These are phyloP conservation scores for Trypethelium eluteriae DNA, from an alignment of 495 filamentous ascomycete genomes.

Conservation along the genomic window DNA sequence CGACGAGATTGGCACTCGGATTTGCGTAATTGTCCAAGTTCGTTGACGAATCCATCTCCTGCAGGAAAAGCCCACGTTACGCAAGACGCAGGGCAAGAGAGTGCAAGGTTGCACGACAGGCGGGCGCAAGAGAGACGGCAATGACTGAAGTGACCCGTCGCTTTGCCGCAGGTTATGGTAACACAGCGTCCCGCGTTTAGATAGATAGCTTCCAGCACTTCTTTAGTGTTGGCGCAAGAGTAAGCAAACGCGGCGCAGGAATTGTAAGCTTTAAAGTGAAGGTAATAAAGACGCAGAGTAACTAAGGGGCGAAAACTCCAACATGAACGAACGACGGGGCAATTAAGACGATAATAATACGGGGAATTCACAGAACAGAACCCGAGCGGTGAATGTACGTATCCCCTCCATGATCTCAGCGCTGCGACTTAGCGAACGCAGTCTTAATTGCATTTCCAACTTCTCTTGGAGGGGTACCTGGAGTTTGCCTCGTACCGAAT, in stretches of 20 bases:
- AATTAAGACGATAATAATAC: not conserved
- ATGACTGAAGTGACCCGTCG: not conserved
- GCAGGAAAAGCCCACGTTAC: not conserved
- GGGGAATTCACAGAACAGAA: not conserved
- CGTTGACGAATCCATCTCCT: not conserved
- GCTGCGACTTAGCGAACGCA: not conserved
- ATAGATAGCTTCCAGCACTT: no score
- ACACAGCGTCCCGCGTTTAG: not conserved
- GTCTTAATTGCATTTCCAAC: not conserved
- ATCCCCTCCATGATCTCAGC: not conserved
- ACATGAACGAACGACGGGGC: no score
- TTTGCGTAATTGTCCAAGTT: not conserved
- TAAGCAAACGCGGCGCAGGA: no score
- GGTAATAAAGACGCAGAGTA: no score
- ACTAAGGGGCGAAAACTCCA: no score
- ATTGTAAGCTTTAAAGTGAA: no score
- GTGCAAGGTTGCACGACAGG: not conserved
- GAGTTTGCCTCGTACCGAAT: not conserved
- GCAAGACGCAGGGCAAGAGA: not conserved
- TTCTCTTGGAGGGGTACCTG: not conserved
- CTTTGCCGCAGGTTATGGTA: not conserved
- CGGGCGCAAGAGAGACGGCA: not conserved
- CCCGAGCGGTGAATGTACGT: not conserved
- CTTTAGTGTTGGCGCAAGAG: no score
- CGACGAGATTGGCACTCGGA: not conserved